Evolutionary conservation across 2,329 filamentous ascomycete genomes (phyloP).

Genomic region (Trichoderma sp.): DNA sequence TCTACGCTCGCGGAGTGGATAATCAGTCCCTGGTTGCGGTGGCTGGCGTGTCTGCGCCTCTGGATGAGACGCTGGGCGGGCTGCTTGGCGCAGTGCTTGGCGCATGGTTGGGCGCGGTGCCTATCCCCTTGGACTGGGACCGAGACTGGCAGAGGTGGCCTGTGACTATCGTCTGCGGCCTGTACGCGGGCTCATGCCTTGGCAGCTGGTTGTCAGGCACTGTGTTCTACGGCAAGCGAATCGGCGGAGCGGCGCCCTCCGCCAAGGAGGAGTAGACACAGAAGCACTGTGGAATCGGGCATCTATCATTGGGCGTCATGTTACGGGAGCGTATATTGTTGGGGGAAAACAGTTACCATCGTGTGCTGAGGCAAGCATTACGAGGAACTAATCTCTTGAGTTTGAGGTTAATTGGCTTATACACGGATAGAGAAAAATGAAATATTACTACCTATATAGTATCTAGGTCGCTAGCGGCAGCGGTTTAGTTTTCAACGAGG

Average conservation of each 20-base stretch:
- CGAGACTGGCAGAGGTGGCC: conserved; percentile 99
- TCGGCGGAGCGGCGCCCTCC: conserved; percentile 34
- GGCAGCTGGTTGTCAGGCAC: conserved; percentile 67
- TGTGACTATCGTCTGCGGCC: conserved; percentile 82
- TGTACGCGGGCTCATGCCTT: conserved; percentile 76
- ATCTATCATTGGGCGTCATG: not conserved
- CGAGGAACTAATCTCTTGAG: not conserved
- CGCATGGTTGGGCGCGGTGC: conserved; percentile 90
- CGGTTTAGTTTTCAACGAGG: not conserved
- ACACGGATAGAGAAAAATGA: conserved; percentile 26
- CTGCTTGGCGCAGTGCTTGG: conserved; percentile 78
- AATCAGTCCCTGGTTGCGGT: conserved; percentile 70
- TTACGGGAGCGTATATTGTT: conserved; percentile 1
- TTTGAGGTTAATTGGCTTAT: conserved; percentile 16
- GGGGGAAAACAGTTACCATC: not conserved
- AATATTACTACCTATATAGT: not conserved
- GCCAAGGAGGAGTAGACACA: conserved; percentile 39
- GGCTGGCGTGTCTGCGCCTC: conserved; percentile 67
- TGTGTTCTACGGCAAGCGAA: conserved; percentile 52
- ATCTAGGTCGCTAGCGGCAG: not conserved
- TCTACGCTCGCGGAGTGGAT: conserved; percentile 85
- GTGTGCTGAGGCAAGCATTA: conserved; percentile 20
- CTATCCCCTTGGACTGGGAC: conserved; percentile 97
- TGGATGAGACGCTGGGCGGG: conserved; percentile 85
- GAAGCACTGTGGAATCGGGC: not conserved